These are phyloP conservation scores for Dryas octopetala DNA, from an alignment of 306 rosid genomes.

Conservation along the genomic window DNA sequence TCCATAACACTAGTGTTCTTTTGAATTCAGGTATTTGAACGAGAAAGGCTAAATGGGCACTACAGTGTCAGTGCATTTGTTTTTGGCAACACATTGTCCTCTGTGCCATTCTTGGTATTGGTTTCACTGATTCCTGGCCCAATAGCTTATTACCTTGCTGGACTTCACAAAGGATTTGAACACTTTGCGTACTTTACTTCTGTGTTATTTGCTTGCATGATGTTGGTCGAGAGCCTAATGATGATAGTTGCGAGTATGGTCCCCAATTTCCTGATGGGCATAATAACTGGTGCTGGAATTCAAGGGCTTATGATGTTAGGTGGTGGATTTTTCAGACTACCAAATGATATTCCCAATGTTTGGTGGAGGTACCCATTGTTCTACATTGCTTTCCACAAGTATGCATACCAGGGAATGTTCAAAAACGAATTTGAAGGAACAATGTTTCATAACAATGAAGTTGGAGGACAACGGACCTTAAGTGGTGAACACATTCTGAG, in stretches of 20 bases:
- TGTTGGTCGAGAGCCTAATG: conserved; percentile 77
- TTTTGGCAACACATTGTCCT: conserved; percentile 61
- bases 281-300: conserved; percentile 67
- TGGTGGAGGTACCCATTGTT: conserved; percentile 62
- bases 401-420: conserved; percentile 60
- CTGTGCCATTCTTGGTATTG: conserved; percentile 48
- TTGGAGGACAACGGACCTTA: neutral
- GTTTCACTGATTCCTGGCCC: conserved; percentile 59
- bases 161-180: conserved; percentile 44
- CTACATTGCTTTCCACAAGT: conserved; percentile 60
- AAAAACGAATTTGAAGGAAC: conserved; percentile 67
- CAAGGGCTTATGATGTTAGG: conserved; percentile 60
- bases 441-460: conserved; percentile 11
- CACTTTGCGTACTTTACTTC: conserved; percentile 43
- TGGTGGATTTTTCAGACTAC: conserved; percentile 59
- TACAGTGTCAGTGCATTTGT: conserved; percentile 57
- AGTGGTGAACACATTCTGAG: conserved; percentile 40
- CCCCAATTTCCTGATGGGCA: conserved; percentile 75
- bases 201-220: conserved; percentile 41
- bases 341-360: conserved; percentile 47
- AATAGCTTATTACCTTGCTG: conserved; percentile 45
- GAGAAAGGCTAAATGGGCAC: conserved; percentile 75
- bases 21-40: conserved; percentile 48
- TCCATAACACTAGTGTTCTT: neutral
- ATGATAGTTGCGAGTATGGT: conserved; percentile 71